Percentiles rank a stretch among this genome's conserved stretches.
phyloP scores from a whole-genome alignment of 345 rosid species.

The Jatropha curcas region DNA sequence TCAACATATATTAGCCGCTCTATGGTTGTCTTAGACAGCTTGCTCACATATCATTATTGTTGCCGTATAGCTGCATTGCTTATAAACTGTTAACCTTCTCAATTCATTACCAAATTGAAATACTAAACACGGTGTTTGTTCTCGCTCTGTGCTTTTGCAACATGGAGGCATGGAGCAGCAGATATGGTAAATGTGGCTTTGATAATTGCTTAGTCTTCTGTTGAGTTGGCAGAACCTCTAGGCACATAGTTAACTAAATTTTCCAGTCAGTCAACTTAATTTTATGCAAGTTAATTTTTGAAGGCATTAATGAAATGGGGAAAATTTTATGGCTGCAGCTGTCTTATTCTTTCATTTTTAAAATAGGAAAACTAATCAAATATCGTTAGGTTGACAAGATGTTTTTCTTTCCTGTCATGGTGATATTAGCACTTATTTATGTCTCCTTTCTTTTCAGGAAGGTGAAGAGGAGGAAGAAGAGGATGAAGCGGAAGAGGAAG shows the following conservation, averaged over 20 bases:
- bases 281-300: too few relatives aligned
- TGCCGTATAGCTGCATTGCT: neutral
- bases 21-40: neutral
- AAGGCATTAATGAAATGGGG: neutral
- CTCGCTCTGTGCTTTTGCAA: neutral
- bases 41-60: neutral
- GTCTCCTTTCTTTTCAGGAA: neutral
- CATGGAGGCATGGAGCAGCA: neutral
- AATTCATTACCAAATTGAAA: neutral
- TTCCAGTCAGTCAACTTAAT: neutral
- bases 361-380: neutral
- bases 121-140: too few relatives aligned
- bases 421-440: too few relatives aligned
- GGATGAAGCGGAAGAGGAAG: constrained; percentile 34
- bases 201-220: neutral
- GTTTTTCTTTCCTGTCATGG: neutral
- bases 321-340: neutral
- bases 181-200: neutral
- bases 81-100: neutral
- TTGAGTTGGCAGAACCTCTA: neutral
- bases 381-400: neutral
- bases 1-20: too few relatives aligned
- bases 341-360: neutral
- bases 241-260: neutral
- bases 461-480: constrained; percentile 38